Percentiles rank a stretch among this genome's conserved stretches.
Conservation (phyloP, 768 basidiomycete species). For the Mycena indigotica region DNA sequence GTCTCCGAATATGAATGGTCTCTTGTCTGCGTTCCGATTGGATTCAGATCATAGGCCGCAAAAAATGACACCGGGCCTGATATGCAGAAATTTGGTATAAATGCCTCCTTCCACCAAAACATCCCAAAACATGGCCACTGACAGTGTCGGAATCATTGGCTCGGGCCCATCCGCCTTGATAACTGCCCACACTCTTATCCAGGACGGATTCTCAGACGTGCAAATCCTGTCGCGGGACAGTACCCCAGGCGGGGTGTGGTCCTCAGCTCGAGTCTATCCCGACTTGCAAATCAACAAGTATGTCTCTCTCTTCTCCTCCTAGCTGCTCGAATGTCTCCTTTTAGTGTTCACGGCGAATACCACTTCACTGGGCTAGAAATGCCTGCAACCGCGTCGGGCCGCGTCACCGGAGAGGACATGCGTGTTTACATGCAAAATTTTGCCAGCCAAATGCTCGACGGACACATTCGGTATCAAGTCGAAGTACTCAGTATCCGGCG, state of each 20-base stretch:
- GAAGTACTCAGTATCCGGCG: constrained; percentile 52
- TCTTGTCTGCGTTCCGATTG: background rate
- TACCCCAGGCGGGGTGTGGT: too few relatives aligned
- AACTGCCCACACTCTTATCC: constrained; percentile 55
- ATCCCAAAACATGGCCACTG: too few relatives aligned
- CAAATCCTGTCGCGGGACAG: constrained; percentile 58
- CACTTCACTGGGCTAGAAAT: constrained; percentile 58
- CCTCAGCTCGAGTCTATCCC: constrained; percentile 58
- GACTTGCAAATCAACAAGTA: constrained; percentile 67
- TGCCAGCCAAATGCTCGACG: too few relatives aligned
- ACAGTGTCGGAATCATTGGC: constrained; percentile 45
- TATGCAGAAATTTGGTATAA: background rate
- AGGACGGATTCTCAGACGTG: constrained; percentile 59
- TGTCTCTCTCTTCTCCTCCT: constrained; percentile 15
- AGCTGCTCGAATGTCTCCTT: background rate
- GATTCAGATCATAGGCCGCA: background rate
- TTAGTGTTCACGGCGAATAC: too few relatives aligned
- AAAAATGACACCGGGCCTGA: background rate
- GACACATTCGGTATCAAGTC: too few relatives aligned
- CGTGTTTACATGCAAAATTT: too few relatives aligned
- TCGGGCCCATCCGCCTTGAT: constrained; percentile 64
- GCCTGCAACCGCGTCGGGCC: constrained; percentile 45
- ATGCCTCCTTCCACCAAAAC: background rate
- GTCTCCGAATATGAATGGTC: too few relatives aligned
- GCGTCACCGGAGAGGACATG: constrained; percentile 55